Base-by-base conservation (phyloP, 2,329 filamentous ascomycete genomes). In the Phoma herbarum region DNA sequence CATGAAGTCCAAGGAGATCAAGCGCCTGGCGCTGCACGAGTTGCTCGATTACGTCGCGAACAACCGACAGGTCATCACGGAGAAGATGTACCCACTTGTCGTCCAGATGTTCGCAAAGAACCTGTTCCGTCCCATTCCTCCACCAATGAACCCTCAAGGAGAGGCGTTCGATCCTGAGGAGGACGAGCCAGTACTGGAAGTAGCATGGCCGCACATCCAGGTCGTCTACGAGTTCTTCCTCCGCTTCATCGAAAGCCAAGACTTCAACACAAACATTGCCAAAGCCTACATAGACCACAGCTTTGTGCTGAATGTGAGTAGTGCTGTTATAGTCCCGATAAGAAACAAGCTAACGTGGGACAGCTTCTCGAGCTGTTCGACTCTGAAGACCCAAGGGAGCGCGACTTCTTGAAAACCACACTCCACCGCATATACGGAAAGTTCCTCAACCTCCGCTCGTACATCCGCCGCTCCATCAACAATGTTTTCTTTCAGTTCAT, bases 1-100 rank as follows among this genome's bases (percentile, higher is more conserved):
- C 76, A 98, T 99, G 93, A 99, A 99, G 79, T 97, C 94, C 46
- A 99, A 99, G 82, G 95, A 99, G 80, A 98, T 99, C 84, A 99
- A 99, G 84, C 88, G 95, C 73, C 83, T 99, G 67, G 95, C 95
- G 41, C 85, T 99, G 43, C 95, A 99, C 76, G 95, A 99, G 78
- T 84, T 99, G 62, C 86, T 99, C 64, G 95, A 99, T 78, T 99
- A 99, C 75, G 95, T 99, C 57, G 94, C 95, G 71, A 98, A 98
- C 80, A 99, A 99, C 77, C 88, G 95, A 69, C 94, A 97, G 73
- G 95, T 99, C 75, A 99, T 99, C 72, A 97, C 93, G 2, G 95
- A 99, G 77, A 92, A 93, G 55, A 99, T 99, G 95, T 99, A 99
- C 73, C 95, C 95, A 33, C 90, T 92, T 61, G 95, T 99, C 25